Percentiles rank a stretch among this genome's conserved stretches.
phyloP scores from a whole-genome alignment of 1,284 basidiomycete genomes.

The Moesziomyces sp. region DNA sequence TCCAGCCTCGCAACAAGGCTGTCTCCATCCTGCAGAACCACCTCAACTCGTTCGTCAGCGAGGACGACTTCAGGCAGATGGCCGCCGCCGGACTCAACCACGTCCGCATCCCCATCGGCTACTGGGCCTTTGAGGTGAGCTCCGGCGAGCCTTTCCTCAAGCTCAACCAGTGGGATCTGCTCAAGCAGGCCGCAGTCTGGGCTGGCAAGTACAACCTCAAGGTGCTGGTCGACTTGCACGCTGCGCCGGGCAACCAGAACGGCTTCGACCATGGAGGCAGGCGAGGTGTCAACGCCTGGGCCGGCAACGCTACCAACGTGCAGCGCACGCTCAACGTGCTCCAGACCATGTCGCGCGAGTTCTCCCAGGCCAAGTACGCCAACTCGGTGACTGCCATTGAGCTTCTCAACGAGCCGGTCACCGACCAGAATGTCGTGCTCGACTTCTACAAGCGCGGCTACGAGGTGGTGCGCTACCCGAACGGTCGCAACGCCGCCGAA shows the following conservation, averaged over 20 bases:
- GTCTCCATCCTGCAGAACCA: slow-evolving; percentile 70
- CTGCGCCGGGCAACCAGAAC: slow-evolving; percentile 70
- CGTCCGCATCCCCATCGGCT: slow-evolving; percentile 87
- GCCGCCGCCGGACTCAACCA: slow-evolving; percentile 71
- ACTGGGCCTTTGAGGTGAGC: slow-evolving; percentile 88
- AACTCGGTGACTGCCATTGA: slow-evolving; percentile 58
- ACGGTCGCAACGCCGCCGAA: slow-evolving; percentile 22
- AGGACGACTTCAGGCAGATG: slow-evolving; percentile 79
- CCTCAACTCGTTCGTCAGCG: slow-evolving; percentile 85
- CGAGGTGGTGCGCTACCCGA: slow-evolving; percentile 54
- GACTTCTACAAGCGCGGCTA: slow-evolving; percentile 58
- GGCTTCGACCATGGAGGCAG: slow-evolving; percentile 74
- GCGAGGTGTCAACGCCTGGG: slow-evolving; percentile 77
- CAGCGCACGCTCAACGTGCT: slow-evolving; percentile 78
- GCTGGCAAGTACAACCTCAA: slow-evolving; percentile 80
- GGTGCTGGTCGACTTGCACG: slow-evolving; percentile 79
- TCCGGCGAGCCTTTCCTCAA: slow-evolving; percentile 84
- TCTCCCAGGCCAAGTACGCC: slow-evolving; percentile 48
- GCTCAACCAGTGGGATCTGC: slow-evolving; percentile 76
- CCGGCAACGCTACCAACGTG: slow-evolving; percentile 76
- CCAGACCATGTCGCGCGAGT: slow-evolving; percentile 69
- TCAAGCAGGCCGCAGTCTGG: slow-evolving; percentile 78
- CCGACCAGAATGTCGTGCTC: slow-evolving; percentile 38
- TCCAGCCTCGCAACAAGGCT: slow-evolving; percentile 70
- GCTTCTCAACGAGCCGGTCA: slow-evolving; percentile 61